Percentiles rank a stretch among this genome's conserved stretches.
Evolutionary conservation across 2,329 filamentous ascomycete species (phyloP).

Genomic region (Geosmithia putterillii): DNA sequence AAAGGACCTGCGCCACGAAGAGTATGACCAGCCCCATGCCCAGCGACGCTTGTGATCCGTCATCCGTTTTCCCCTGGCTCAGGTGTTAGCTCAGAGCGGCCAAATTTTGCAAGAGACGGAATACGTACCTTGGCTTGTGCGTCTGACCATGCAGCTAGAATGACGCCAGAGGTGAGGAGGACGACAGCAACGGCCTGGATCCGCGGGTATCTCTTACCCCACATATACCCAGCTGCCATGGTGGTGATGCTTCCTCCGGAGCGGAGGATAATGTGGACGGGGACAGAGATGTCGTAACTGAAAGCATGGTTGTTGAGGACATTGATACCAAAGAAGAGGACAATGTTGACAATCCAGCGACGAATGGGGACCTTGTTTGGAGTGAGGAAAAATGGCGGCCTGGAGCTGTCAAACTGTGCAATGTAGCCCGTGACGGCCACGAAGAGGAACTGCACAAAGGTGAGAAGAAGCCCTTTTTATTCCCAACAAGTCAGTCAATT

Average conservation of each 20-base stretch:
- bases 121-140: slow-evolving; percentile 61
- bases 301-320: slow-evolving; percentile 97
- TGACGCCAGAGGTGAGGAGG: slow-evolving; percentile 74
- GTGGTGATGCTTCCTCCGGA: slow-evolving; percentile 95
- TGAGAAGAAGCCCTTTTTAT: slow-evolving; percentile 50
- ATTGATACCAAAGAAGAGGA: slow-evolving; percentile 87
- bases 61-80: slow-evolving; percentile 2
- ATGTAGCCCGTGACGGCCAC: slow-evolving; percentile 69
- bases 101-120: neutral
- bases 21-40: slow-evolving; percentile 66
- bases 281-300: slow-evolving; percentile 90
- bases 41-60: slow-evolving; percentile 15
- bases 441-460: slow-evolving; percentile 80
- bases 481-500: neutral
- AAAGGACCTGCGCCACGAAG: slow-evolving; percentile 77
- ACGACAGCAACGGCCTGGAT: slow-evolving; percentile 73
- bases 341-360: slow-evolving; percentile 80
- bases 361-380: slow-evolving; percentile 70
- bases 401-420: slow-evolving; percentile 57
- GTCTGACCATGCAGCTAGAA: slow-evolving; percentile 83
- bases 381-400: slow-evolving; percentile 60
- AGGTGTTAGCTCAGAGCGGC: slow-evolving; percentile 2
- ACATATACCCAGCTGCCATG: slow-evolving; percentile 78
- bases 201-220: slow-evolving; percentile 71
- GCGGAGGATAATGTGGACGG: slow-evolving; percentile 89